Percentiles rank a stretch among this genome's conserved stretches.
Conservation (phyloP, 768 basidiomycete genomes). For the Pulveroboletus frians region DNA sequence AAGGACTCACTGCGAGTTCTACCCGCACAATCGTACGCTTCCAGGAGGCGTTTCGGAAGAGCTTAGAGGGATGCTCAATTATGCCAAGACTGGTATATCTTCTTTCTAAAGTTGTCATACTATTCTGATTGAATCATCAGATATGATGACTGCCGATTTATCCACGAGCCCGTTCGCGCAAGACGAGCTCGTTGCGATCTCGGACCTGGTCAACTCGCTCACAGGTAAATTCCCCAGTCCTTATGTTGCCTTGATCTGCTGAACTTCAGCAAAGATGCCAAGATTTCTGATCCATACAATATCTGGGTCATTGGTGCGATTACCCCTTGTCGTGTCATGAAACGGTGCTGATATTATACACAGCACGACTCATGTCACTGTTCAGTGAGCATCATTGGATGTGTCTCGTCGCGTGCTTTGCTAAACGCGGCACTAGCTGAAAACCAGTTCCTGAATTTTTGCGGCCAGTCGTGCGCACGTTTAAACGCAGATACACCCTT, state of each 20-base stretch:
- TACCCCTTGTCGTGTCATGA: neutral
- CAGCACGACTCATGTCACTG: too few relatives aligned
- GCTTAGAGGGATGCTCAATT: too few relatives aligned
- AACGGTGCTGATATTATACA: too few relatives aligned
- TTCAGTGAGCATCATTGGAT: too few relatives aligned
- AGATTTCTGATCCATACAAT: conserved; percentile 2
- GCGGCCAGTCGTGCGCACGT: too few relatives aligned
- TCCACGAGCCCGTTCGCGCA: conserved; percentile 15
- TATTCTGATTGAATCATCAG: neutral
- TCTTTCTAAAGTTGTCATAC: neutral
- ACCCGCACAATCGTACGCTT: conserved; percentile 6
- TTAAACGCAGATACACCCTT: too few relatives aligned
- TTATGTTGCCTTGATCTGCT: neutral
- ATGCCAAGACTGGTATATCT: conserved; percentile 7
- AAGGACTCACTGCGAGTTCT: conserved; percentile 18
- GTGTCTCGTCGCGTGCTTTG: too few relatives aligned
- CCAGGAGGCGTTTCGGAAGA: neutral
- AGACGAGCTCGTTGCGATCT: conserved; percentile 9
- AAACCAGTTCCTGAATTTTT: too few relatives aligned
- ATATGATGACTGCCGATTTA: conserved; percentile 16
- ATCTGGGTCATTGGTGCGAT: conserved; percentile 15
- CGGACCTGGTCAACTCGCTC: conserved; percentile 12
- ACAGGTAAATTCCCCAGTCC: neutral
- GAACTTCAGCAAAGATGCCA: neutral
- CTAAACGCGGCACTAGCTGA: too few relatives aligned